Base-by-base conservation (phyloP, 345 rosid genomes). In the Gossypium anomalum region DNA sequence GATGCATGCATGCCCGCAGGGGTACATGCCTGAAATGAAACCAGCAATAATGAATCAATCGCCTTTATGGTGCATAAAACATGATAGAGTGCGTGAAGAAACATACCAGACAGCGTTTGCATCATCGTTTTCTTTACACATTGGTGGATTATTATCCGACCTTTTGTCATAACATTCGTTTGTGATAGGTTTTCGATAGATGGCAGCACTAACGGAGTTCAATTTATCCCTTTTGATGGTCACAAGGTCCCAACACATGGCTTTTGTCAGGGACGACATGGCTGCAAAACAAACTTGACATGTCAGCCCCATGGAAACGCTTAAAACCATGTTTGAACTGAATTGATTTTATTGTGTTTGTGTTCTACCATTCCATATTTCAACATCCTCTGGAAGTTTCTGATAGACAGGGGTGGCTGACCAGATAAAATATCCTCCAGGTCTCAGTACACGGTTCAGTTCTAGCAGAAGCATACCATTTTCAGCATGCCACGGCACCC, bases 371-470 rank as follows among this genome's bases (percentile, higher is more conserved):
- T 86, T 75, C 99, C 99, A 95, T 68, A 93, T 95, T 79, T 82
- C 80, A 7, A 83, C 85, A 81, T 95, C 97, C 81, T 91, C 94
- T 79, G 78, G 77, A 51, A 78, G 83, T 78, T 80, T 93, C 70
- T 86, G 97, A 79, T 95, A 95, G 15, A 93, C 98, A 2, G 99
- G 99, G 59, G 99, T 93, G 12, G 98, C 97, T 41, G 99, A 93
- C 98, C 99, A 95, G 13, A 90, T 87, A 78, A 95, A 95, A 63
- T 86, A 89, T 58, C 99, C 99, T 34, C 98, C 98, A 0, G 98
- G 97, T 19, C 98, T 72, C 47, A 95, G 87, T 73, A 93, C 85
- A 49, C 99, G 87, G 72, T 95, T 93, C 76, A 95, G 81, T 82
- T 95, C 99, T 44, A 93, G 78, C 75, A 95, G 94, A 74, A 93